Base-by-base conservation (phyloP, 192 early-diverging fungal genomes). In the Chytriomyces sp. region DNA sequence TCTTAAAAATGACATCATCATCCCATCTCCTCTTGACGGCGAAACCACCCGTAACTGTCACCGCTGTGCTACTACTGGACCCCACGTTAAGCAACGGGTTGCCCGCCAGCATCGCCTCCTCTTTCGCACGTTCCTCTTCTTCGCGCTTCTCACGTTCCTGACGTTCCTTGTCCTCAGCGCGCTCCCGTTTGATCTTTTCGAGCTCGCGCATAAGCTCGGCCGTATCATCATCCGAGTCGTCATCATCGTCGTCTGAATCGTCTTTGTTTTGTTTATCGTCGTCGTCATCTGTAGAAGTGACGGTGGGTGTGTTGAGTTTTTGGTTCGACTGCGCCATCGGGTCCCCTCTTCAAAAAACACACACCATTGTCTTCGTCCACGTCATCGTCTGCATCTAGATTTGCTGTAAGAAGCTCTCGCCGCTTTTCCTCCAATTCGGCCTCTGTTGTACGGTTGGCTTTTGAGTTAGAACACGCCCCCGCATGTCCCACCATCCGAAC, bases 1-100 rank as follows among this genome's bases (percentile, higher is more conserved):
- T 98, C 73, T 93, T 93, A 79, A 99, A 99, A 39, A 99, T 90
- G 39, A 99, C 97, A 78, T 99, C 97, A 64, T 99, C 96, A 76
- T 99, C 96, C 97, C 96, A 98, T 59, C 93, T 84, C 59, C 94
- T 77, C 84, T 96, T 97, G 32, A 97, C 92, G 38, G 76, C 90
- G 76, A 92, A 96, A 77, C 87, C 89, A 71, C 67, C 80, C 39
- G 55, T 38, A 26, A 68, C 44, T 14, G 73, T 41, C 17, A 75
- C 52, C 5, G 73, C 73, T 52, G 57, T 26, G 0, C 58, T 61
- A 12, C 14, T 39, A 3, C 56, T 39, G 5, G 38, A 17, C 2
- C 25, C 41, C 7, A 76, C 79, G n/a, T 87, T 79, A 58, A 99
- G 81, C 41, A 98, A 70, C 7, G 95, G 96, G 78, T 98, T 98